These are phyloP conservation scores for Dendrothele bispora DNA, from an alignment of 768 basidiomycete genomes.

Conservation along the genomic window DNA sequence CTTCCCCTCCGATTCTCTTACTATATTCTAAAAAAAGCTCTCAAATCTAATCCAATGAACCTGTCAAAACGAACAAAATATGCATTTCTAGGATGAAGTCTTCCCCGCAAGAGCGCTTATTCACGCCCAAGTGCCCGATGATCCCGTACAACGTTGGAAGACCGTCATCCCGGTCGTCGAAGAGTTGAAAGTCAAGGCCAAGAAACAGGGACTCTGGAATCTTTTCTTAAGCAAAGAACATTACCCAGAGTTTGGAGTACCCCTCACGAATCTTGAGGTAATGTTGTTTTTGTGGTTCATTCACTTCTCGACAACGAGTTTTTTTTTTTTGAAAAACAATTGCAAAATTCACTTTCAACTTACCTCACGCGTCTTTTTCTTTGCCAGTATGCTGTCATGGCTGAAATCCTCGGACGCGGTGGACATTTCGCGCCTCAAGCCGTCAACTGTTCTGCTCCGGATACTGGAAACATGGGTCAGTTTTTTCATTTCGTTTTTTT, in stretches of 20 bases:
- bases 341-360: background rate
- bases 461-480: conserved; percentile 95
- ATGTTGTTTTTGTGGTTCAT: conserved; percentile 19
- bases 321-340: too few species aligned
- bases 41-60: background rate
- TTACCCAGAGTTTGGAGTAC: conserved; percentile 86
- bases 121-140: conserved; percentile 77
- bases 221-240: conserved; percentile 94
- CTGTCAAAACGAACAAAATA: background rate
- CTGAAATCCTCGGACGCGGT: conserved; percentile 88
- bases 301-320: too few species aligned
- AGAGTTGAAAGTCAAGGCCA: conserved; percentile 86
- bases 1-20: background rate
- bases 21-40: background rate
- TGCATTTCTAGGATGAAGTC: conserved; percentile 73
- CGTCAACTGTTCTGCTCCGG: conserved; percentile 94
- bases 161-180: conserved; percentile 78
- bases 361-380: conserved; percentile 4
- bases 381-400: conserved; percentile 94
- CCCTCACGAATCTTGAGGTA: conserved; percentile 93
- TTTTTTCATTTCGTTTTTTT: conserved; percentile 1
- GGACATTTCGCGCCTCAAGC: conserved; percentile 82
- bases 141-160: conserved; percentile 79
- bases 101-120: conserved; percentile 76
- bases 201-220: conserved; percentile 92